phyloP scores from a whole-genome alignment of 257 asterid species.

The Avicennia marina region DNA sequence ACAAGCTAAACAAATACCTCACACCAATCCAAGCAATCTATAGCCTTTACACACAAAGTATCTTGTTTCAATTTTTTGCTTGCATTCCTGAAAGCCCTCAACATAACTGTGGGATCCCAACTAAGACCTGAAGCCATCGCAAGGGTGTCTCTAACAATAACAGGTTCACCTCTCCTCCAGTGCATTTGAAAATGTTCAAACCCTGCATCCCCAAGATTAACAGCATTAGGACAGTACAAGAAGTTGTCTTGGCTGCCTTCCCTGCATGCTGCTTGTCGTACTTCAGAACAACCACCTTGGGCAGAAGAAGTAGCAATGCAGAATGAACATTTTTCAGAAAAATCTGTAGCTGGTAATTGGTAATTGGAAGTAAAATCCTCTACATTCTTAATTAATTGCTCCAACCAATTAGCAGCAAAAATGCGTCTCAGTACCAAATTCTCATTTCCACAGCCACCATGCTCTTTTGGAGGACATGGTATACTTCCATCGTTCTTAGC shows the following conservation, averaged over 20 bases:
- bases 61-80: constrained; percentile 49
- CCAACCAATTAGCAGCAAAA: constrained; percentile 47
- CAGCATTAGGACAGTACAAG: constrained; percentile 65
- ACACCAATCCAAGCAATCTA: constrained; percentile 83
- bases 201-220: constrained; percentile 33
- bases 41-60: constrained; percentile 51
- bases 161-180: constrained; percentile 87
- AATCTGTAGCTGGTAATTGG: constrained; percentile 32
- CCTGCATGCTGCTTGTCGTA: constrained; percentile 60
- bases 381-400: constrained; percentile 38
- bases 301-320: constrained; percentile 27
- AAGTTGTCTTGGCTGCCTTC: constrained; percentile 45
- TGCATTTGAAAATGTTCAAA: constrained; percentile 73
- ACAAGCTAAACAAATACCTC: constrained; percentile 45
- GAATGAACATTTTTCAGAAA: constrained; percentile 37
- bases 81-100: constrained; percentile 74
- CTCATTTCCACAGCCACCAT: constrained; percentile 68
- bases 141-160: constrained; percentile 51
- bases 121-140: constrained; percentile 67
- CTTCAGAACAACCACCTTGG: constrained; percentile 19
- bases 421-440: constrained; percentile 50
- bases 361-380: constrained; percentile 39
- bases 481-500: constrained; percentile 46
- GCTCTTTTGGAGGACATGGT: constrained; percentile 68
- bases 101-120: constrained; percentile 91